phyloP scores from a whole-genome alignment of 2,329 filamentous ascomycete genomes.

The Botrytis squamosa region DNA sequence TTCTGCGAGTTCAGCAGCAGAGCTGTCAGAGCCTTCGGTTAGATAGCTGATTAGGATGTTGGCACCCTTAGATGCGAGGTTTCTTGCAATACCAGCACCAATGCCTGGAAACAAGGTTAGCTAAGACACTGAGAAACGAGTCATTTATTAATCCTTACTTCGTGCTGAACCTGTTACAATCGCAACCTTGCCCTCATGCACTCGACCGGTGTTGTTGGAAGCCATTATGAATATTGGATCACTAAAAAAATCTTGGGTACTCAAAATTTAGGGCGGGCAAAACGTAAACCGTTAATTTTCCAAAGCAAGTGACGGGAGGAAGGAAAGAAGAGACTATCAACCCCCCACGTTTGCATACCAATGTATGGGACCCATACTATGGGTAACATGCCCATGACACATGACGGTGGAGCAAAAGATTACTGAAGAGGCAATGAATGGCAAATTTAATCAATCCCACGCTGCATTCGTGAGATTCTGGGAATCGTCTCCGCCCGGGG shows the following conservation, averaged over 20 bases:
- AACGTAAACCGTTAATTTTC: neutral
- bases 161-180: slow-evolving; percentile 75
- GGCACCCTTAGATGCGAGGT: slow-evolving; percentile 64
- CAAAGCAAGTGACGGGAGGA: neutral
- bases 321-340: neutral
- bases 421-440: neutral
- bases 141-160: slow-evolving; percentile 48
- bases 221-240: neutral
- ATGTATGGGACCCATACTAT: neutral
- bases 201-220: neutral
- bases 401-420: neutral
- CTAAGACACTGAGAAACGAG: neutral
- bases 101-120: slow-evolving; percentile 56
- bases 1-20: slow-evolving; percentile 52
- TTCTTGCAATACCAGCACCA: slow-evolving; percentile 59
- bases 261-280: neutral
- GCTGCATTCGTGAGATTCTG: neutral
- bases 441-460: neutral
- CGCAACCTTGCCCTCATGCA: slow-evolving; percentile 64
- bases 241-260: neutral
- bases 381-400: neutral
- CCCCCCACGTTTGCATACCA: slow-evolving; percentile 7
- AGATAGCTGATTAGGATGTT: slow-evolving; percentile 63
- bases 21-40: slow-evolving; percentile 54
- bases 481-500: neutral